Conservation (phyloP, 371 early-diverging fungal species). For the Lichtheimia hyalospora region DNA sequence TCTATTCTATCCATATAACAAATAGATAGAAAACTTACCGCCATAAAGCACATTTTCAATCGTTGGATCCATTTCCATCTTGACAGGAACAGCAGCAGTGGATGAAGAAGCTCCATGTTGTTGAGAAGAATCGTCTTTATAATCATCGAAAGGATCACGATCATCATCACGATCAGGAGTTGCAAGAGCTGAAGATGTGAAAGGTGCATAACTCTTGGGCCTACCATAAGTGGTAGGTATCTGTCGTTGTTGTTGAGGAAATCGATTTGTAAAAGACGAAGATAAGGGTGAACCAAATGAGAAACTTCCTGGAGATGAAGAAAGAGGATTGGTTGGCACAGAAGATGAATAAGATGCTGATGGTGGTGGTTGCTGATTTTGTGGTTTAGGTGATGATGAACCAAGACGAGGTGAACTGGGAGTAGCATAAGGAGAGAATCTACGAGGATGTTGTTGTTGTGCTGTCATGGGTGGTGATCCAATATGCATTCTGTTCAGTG, state of each 20-base stretch:
- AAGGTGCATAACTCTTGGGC: constrained; percentile 28
- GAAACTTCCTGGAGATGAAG: constrained; percentile 16
- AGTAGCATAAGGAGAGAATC: constrained; percentile 26
- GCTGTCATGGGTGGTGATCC: constrained; percentile 25
- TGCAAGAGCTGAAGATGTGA: constrained; percentile 30
- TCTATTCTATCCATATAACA: too few relatives aligned
- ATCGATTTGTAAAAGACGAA: constrained; percentile 15
- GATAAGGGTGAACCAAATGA: constrained; percentile 7
- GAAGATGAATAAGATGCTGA: constrained; percentile 18
- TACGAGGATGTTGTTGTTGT: constrained; percentile 17
- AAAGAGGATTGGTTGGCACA: constrained; percentile 13
- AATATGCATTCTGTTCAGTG: constrained; percentile 31
- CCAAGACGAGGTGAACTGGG: constrained; percentile 28
- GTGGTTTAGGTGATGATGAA: constrained; percentile 21
- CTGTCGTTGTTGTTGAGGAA: background rate
- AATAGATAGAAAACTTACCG: background rate
- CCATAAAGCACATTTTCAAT: background rate
- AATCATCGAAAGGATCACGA: constrained; percentile 27
- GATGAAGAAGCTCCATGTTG: background rate
- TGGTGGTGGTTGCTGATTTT: constrained; percentile 4
- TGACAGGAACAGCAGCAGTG: constrained; percentile 11
- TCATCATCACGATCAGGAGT: constrained; percentile 38
- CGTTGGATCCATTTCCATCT: background rate
- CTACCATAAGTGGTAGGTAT: constrained; percentile 6
- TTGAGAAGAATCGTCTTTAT: background rate